Percentiles rank a stretch among this genome's conserved stretches.
Conservation (phyloP, 192 early-diverging fungal genomes). For the Backusella psychrophila region DNA sequence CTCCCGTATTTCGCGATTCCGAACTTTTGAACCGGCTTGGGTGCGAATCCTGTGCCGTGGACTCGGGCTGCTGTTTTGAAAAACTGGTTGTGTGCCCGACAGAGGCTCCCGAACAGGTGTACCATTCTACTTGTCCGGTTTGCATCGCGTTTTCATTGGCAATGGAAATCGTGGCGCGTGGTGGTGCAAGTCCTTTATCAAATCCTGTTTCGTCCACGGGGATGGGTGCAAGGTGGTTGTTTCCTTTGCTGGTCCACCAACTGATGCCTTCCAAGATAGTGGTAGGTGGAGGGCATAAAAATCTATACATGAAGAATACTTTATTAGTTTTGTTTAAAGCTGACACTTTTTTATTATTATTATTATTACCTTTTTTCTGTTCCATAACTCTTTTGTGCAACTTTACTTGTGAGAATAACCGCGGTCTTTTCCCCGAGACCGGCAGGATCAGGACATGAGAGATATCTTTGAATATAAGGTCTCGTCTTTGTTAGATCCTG, state of each 20-base stretch:
- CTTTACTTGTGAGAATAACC: conserved; percentile 82
- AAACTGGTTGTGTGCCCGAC: conserved; percentile 22
- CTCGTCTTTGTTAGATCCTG: conserved; percentile 22
- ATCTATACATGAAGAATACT: conserved; percentile 37
- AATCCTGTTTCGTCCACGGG: not conserved
- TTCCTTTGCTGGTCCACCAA: conserved; percentile 56
- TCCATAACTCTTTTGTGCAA: conserved; percentile 93
- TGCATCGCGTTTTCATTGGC: conserved; percentile 53
- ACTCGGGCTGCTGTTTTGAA: not conserved
- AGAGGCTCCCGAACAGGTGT: conserved; percentile 33
- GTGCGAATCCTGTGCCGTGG: not conserved
- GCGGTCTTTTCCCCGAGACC: conserved; percentile 60
- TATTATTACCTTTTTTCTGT: conserved; percentile 74
- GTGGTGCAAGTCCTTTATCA: conserved; percentile 29
- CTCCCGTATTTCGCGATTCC: conserved; percentile 20
- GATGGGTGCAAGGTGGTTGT: not conserved
- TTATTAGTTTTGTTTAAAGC: not conserved
- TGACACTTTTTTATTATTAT: not conserved
- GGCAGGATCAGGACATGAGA: conserved; percentile 40
- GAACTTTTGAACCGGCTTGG: conserved; percentile 16
- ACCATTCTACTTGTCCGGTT: conserved; percentile 54
- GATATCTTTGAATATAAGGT: conserved; percentile 49
- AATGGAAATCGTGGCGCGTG: conserved; percentile 54
- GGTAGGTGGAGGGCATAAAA: conserved; percentile 83
- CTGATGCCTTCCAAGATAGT: conserved; percentile 70